phyloP scores from a whole-genome alignment of 768 basidiomycete species.

The Amanita phalloides region DNA sequence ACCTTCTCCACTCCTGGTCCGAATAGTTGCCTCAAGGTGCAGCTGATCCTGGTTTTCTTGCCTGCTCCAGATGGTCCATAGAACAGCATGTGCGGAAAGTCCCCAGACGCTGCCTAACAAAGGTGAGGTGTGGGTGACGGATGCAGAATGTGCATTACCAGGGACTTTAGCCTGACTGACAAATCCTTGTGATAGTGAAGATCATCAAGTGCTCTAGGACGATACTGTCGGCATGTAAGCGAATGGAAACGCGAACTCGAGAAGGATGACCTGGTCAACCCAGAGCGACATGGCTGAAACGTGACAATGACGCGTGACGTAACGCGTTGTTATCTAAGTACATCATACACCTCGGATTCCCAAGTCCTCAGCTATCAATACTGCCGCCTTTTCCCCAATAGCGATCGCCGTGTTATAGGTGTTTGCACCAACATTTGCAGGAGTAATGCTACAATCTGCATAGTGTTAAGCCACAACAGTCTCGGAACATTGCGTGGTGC shows the following conservation, averaged over 20 bases:
- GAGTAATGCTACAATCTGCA: slow-evolving; percentile 27
- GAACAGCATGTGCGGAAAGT: slow-evolving; percentile 97
- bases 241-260: background rate
- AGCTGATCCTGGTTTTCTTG: slow-evolving; percentile 94
- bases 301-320: slow-evolving; percentile 12
- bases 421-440: slow-evolving; percentile 29
- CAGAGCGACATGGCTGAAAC: slow-evolving; percentile 46
- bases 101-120: slow-evolving; percentile 69
- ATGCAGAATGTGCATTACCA: slow-evolving; percentile 34
- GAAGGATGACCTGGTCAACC: slow-evolving; percentile 44
- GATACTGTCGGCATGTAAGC: slow-evolving; percentile 42
- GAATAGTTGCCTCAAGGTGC: slow-evolving; percentile 81
- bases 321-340: background rate
- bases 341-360: slow-evolving; percentile 14
- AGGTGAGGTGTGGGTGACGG: background rate
- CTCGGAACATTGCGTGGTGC: slow-evolving; percentile 1
- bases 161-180: slow-evolving; percentile 66
- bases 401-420: slow-evolving; percentile 31
- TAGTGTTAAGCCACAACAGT: background rate
- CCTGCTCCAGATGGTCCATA: slow-evolving; percentile 96
- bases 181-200: slow-evolving; percentile 84
- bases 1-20: slow-evolving; percentile 92
- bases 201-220: slow-evolving; percentile 74
- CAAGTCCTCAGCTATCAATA: slow-evolving; percentile 48
- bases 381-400: slow-evolving; percentile 53